A percentile compares a stretch with the other conserved stretches of the same genome.
Evolutionary conservation across 495 filamentous ascomycete species (phyloP).

Genomic region (Penicillium cosmopolitanum): DNA sequence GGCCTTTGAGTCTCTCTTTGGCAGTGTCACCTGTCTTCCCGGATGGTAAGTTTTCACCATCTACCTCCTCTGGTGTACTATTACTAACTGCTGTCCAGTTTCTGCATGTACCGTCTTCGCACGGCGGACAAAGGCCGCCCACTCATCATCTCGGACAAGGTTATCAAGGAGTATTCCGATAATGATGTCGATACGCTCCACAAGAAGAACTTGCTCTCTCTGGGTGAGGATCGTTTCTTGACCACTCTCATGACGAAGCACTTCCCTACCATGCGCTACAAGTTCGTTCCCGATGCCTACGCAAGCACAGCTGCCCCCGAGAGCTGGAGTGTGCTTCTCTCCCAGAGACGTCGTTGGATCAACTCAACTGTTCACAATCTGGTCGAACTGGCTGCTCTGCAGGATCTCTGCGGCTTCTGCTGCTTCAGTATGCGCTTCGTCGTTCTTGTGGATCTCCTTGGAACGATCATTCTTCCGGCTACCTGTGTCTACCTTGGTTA

Average conservation of each 20-base stretch:
- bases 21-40: conserved; percentile 95
- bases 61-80: neutral
- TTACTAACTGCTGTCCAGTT: conserved; percentile 62
- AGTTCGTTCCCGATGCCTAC: conserved; percentile 91
- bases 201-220: conserved; percentile 95
- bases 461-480: conserved; percentile 90
- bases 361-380: conserved; percentile 98
- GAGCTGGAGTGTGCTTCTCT: conserved; percentile 88
- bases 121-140: conserved; percentile 91
- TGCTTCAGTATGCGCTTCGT: conserved; percentile 99
- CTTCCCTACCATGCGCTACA: conserved; percentile 93
- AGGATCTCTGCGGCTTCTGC: conserved; percentile 97
- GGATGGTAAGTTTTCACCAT: conserved; percentile 74
- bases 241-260: conserved; percentile 98
- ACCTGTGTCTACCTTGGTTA: conserved; percentile 90
- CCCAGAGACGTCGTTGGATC: conserved; percentile 96
- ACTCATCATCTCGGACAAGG: conserved; percentile 84
- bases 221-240: conserved; percentile 96
- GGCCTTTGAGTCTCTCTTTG: conserved; percentile 94
- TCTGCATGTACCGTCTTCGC: conserved; percentile 96
- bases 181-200: conserved; percentile 91
- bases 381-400: conserved; percentile 81
- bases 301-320: conserved; percentile 93
- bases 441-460: conserved; percentile 91
- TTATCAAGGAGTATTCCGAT: conserved; percentile 87